phyloP scores from a whole-genome alignment of 2,329 filamentous ascomycete genomes.

The Apiospora hydei region DNA sequence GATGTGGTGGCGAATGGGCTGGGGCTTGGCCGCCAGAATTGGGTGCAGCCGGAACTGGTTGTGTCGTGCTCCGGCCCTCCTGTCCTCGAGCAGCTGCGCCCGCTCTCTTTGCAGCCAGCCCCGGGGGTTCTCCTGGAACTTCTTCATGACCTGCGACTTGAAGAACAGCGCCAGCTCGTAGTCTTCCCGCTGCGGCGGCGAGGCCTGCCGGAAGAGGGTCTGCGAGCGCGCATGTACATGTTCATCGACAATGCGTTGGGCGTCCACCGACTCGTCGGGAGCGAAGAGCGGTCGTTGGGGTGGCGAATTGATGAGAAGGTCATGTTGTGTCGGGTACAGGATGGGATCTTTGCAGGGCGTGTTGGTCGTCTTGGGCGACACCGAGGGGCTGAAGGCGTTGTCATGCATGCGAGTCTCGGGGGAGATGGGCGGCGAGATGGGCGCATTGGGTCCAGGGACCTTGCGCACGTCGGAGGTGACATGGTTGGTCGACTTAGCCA shows the following conservation, averaged over 20 bases:
- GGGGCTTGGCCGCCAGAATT: slow-evolving; percentile 39
- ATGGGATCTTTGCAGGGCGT: slow-evolving; percentile 61
- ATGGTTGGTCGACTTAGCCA: slow-evolving; percentile 36
- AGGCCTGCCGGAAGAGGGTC: slow-evolving; percentile 50
- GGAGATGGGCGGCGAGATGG: slow-evolving; percentile 66
- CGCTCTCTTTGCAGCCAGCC: slow-evolving; percentile 60
- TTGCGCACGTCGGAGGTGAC: slow-evolving; percentile 41
- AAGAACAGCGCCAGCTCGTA: slow-evolving; percentile 63
- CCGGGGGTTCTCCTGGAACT: slow-evolving; percentile 51
- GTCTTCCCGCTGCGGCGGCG: slow-evolving; percentile 59
- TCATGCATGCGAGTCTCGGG: slow-evolving; percentile 53
- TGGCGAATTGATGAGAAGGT: slow-evolving; percentile 43
- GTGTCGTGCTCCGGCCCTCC: slow-evolving; percentile 50
- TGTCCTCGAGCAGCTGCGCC: slow-evolving; percentile 55
- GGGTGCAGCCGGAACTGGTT: slow-evolving; percentile 39
- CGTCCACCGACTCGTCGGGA: slow-evolving; percentile 48
- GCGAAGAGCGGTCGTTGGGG: slow-evolving; percentile 60
- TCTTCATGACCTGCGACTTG: slow-evolving; percentile 58
- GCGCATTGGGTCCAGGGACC: slow-evolving; percentile 47
- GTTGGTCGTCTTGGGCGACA: slow-evolving; percentile 35
- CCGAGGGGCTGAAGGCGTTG: slow-evolving; percentile 31
- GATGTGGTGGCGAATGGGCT: slow-evolving; percentile 38
- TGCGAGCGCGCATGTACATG: slow-evolving; percentile 55
- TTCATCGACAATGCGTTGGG: slow-evolving; percentile 56
- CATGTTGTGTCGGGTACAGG: slow-evolving; percentile 60